Evolutionary conservation across 2,329 filamentous ascomycete species (phyloP).

Genomic region (Aureobasidium melanogenum): DNA sequence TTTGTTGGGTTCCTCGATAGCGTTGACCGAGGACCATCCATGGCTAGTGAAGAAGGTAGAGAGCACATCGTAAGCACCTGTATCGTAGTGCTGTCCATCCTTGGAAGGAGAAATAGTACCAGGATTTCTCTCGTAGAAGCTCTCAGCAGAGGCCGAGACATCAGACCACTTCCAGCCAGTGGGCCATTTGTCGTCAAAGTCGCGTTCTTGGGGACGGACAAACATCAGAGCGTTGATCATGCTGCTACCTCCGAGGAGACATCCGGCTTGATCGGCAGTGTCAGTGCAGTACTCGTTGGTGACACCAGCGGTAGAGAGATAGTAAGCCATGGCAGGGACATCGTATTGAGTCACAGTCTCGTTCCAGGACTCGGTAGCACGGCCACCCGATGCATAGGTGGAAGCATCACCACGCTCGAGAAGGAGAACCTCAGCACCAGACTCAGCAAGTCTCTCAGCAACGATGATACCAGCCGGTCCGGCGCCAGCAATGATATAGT

Average conservation of each 20-base stretch:
- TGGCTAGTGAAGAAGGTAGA: slow-evolving; percentile 44
- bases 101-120: slow-evolving; percentile 36
- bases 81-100: slow-evolving; percentile 39
- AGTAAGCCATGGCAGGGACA: slow-evolving; percentile 29
- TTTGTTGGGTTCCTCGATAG: slow-evolving; percentile 38
- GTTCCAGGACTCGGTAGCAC: slow-evolving; percentile 23
- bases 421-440: slow-evolving; percentile 43
- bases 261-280: slow-evolving; percentile 29
- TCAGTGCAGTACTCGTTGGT: slow-evolving; percentile 18
- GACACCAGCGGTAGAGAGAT: slow-evolving; percentile 20
- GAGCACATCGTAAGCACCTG: slow-evolving; percentile 40
- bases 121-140: slow-evolving; percentile 37
- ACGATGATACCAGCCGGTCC: slow-evolving; percentile 47
- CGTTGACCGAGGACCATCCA: slow-evolving; percentile 39
- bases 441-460: slow-evolving; percentile 43
- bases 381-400: slow-evolving; percentile 5
- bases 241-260: slow-evolving; percentile 43
- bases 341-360: slow-evolving; percentile 29
- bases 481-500: slow-evolving; percentile 38
- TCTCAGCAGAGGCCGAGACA: slow-evolving; percentile 37
- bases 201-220: slow-evolving; percentile 45
- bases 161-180: slow-evolving; percentile 44
- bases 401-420: slow-evolving; percentile 44
- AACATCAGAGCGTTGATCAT: slow-evolving; percentile 48
- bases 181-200: slow-evolving; percentile 44